These are phyloP conservation scores for Dillenia turbinata DNA, from an alignment of 164 flowering plant genomes.

Conservation along the genomic window DNA sequence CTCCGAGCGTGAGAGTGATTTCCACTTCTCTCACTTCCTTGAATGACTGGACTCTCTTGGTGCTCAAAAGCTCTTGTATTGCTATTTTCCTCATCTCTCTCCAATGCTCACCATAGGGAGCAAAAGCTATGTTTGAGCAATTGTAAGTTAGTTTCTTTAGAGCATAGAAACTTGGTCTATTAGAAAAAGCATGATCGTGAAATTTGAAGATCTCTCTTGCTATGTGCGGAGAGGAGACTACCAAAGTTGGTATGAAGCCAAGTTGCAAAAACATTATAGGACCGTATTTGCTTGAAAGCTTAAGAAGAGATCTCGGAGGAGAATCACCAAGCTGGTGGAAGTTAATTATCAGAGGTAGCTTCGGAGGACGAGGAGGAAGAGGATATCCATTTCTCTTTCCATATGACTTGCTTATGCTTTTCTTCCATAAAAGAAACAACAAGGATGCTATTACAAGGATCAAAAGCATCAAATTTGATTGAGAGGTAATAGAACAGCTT, in stretches of 20 bases:
- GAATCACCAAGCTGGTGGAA: not conserved
- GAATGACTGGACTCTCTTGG: constrained; percentile 10
- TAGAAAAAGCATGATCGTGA: too few relatives aligned
- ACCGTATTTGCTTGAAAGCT: constrained; percentile 6
- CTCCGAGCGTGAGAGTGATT: constrained; percentile 11
- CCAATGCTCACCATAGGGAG: constrained; percentile 19
- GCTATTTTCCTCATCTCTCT: constrained; percentile 14
- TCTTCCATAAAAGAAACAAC: too few relatives aligned
- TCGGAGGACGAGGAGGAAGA: too few relatives aligned
- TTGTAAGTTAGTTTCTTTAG: constrained; percentile 1
- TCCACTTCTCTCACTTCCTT: constrained; percentile 24
- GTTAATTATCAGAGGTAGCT: too few relatives aligned
- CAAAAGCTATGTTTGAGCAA: constrained; percentile 3
- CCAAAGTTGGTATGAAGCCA: not conserved
- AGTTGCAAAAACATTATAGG: constrained; percentile 5
- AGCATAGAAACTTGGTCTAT: not conserved
- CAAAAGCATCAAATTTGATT: too few relatives aligned
- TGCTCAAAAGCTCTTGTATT: constrained; percentile 12
- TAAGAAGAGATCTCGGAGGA: not conserved
- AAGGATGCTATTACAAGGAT: too few relatives aligned
- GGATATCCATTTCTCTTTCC: too few relatives aligned
- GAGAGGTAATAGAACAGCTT: too few relatives aligned
- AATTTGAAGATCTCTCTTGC: too few relatives aligned
- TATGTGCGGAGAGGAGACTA: too few relatives aligned
- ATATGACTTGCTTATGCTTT: too few relatives aligned